Evolutionary conservation across 2,329 filamentous ascomycete genomes (phyloP).

Genomic region (Colletotrichum shisoi): DNA sequence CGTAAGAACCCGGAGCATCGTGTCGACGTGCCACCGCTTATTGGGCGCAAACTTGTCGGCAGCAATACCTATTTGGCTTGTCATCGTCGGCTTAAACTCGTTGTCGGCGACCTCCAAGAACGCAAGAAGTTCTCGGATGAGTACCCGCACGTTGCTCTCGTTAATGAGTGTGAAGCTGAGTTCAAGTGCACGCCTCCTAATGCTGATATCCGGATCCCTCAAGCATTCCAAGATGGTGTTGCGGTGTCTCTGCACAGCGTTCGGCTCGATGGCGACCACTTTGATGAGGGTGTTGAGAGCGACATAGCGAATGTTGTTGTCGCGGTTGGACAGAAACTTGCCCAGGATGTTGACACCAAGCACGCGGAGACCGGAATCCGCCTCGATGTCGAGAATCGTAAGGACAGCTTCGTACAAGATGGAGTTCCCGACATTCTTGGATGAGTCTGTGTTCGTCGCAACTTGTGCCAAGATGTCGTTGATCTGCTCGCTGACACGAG

Average conservation of each 20-base stretch:
- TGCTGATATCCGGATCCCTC: slow-evolving; percentile 97
- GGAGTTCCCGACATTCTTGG: slow-evolving; percentile 98
- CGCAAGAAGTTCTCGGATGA: slow-evolving; percentile 90
- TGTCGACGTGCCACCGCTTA: slow-evolving; percentile 98
- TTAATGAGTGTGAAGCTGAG: slow-evolving; percentile 98
- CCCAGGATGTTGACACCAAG: slow-evolving; percentile 97
- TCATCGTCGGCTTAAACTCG: slow-evolving; percentile 99
- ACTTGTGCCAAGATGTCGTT: slow-evolving; percentile 98
- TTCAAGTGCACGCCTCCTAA: slow-evolving; percentile 91
- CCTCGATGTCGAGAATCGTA: slow-evolving; percentile 97
- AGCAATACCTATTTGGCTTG: slow-evolving; percentile 94
- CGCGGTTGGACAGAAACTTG: slow-evolving; percentile 97
- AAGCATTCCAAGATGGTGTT: slow-evolving; percentile 98
- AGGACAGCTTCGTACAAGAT: slow-evolving; percentile 97
- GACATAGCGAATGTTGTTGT: slow-evolving; percentile 99
- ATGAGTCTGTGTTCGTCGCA: slow-evolving; percentile 95
- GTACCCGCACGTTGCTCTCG: slow-evolving; percentile 90
- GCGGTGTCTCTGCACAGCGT: slow-evolving; percentile 93
- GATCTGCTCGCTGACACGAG: slow-evolving; percentile 91
- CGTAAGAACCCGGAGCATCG: slow-evolving; percentile 92
- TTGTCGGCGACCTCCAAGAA: slow-evolving; percentile 98
- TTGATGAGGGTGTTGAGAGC: slow-evolving; percentile 97
- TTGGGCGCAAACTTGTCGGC: slow-evolving; percentile 95
- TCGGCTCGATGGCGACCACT: slow-evolving; percentile 96
- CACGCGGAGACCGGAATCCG: slow-evolving; percentile 91